Percentiles rank a stretch among this genome's conserved stretches.
These are phyloP conservation scores for Fraxinus floribunda DNA, from an alignment of 305 asterid species.

Conservation along the genomic window DNA sequence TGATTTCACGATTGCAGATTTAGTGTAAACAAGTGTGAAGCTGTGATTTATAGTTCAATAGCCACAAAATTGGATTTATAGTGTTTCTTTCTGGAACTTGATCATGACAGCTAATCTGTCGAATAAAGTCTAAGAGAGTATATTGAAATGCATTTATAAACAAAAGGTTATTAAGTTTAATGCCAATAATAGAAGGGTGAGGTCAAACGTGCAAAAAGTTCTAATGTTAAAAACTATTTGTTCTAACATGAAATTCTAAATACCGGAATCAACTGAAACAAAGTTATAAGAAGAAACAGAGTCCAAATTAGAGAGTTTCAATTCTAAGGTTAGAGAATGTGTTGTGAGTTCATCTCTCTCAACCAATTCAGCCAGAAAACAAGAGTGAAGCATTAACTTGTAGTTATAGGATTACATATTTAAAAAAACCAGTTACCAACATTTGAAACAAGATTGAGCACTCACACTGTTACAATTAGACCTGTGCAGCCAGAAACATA, in stretches of 20 bases:
- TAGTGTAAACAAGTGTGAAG: background rate
- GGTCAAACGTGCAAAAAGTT: too few relatives aligned
- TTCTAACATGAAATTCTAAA: background rate
- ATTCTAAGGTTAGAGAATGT: background rate
- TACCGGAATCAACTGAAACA: background rate
- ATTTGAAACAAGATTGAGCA: background rate
- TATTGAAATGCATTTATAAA: too few relatives aligned
- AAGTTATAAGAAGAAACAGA: background rate
- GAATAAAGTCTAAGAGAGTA: background rate
- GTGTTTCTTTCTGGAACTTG: conserved; percentile 6
- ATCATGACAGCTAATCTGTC: background rate
- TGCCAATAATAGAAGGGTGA: too few relatives aligned
- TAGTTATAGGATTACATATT: too few relatives aligned
- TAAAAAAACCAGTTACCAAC: background rate
- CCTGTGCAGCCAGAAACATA: background rate
- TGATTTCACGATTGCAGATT: conserved; percentile 28
- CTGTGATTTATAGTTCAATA: background rate
- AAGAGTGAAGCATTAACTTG: background rate
- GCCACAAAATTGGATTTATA: conserved; percentile 23
- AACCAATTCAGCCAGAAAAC: background rate
- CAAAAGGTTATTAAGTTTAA: too few relatives aligned
- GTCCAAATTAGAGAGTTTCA: background rate
- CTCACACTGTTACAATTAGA: background rate
- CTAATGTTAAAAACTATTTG: background rate
- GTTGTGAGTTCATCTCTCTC: background rate